Evolutionary conservation across 345 rosid genomes (phyloP).

Genomic region (Lagerstroemia speciosa): DNA sequence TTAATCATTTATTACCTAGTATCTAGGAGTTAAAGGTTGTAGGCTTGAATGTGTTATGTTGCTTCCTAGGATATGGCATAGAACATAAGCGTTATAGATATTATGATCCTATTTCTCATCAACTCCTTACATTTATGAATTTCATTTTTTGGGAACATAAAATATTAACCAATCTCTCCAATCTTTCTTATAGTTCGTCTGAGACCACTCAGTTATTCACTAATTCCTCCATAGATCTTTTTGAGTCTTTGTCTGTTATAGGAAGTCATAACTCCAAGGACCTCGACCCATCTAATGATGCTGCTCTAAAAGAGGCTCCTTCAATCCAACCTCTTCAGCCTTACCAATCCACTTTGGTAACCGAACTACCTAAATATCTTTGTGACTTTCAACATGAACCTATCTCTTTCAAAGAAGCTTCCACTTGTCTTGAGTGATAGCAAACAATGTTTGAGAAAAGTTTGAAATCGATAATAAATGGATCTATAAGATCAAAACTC

Average conservation of each 20-base stretch:
- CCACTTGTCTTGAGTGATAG: not conserved
- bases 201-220: too few relatives aligned
- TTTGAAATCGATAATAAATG: too few relatives aligned
- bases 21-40: not conserved
- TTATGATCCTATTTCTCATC: not conserved
- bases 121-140: not conserved
- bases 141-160: not conserved
- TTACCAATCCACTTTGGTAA: too few relatives aligned
- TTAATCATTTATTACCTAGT: not conserved
- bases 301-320: too few relatives aligned
- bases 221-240: too few relatives aligned
- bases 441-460: too few relatives aligned
- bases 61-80: conserved; percentile 5
- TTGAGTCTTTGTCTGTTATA: too few relatives aligned
- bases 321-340: too few relatives aligned
- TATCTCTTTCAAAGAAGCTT: not conserved
- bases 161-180: too few relatives aligned
- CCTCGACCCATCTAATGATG: too few relatives aligned
- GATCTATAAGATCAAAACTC: too few relatives aligned
- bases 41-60: not conserved
- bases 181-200: not conserved
- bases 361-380: not conserved
- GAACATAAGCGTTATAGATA: conserved; percentile 1
- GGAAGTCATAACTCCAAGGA: too few relatives aligned
- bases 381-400: not conserved